Percentiles rank a stretch among this genome's conserved stretches.
These are phyloP conservation scores for Coniophora puteana DNA, from an alignment of 1,284 basidiomycete species.

Conservation along the genomic window DNA sequence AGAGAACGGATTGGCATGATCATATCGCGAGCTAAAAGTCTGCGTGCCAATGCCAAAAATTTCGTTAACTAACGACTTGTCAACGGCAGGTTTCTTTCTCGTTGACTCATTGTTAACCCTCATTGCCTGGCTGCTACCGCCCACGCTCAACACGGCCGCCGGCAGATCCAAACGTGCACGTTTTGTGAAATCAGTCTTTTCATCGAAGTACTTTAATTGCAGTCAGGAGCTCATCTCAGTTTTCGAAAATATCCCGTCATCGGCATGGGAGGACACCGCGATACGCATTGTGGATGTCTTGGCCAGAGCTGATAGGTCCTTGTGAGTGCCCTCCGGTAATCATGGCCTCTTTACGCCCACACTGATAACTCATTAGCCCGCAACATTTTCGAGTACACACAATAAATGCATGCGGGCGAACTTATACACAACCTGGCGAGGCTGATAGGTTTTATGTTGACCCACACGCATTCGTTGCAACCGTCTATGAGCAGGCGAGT, in stretches of 20 bases:
- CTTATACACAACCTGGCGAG: slow-evolving; percentile 30
- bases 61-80: neutral
- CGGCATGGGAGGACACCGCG: slow-evolving; percentile 53
- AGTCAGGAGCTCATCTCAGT: slow-evolving; percentile 36
- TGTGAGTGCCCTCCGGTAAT: slow-evolving; percentile 33
- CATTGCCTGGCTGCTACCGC: slow-evolving; percentile 53
- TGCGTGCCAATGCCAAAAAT: slow-evolving; percentile 1
- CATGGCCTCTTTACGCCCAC: slow-evolving; percentile 4
- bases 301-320: slow-evolving; percentile 41
- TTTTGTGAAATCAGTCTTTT: slow-evolving; percentile 53
- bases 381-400: slow-evolving; percentile 51
- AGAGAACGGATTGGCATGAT: slow-evolving; percentile 31
- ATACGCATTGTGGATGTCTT: slow-evolving; percentile 45
- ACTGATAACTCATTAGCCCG: slow-evolving; percentile 37
- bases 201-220: slow-evolving; percentile 26
- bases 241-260: slow-evolving; percentile 37
- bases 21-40: slow-evolving; percentile 31
- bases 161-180: slow-evolving; percentile 35
- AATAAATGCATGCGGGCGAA: slow-evolving; percentile 35
- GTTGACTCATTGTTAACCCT: slow-evolving; percentile 54
- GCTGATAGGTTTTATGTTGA: slow-evolving; percentile 50
- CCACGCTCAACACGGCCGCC: slow-evolving; percentile 28
- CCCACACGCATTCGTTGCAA: slow-evolving; percentile 44
- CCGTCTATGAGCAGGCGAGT: slow-evolving; percentile 41
- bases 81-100: slow-evolving; percentile 48